These are phyloP conservation scores for Diaporthe humulicola DNA, from an alignment of 2,329 filamentous ascomycete species.

Conservation along the genomic window DNA sequence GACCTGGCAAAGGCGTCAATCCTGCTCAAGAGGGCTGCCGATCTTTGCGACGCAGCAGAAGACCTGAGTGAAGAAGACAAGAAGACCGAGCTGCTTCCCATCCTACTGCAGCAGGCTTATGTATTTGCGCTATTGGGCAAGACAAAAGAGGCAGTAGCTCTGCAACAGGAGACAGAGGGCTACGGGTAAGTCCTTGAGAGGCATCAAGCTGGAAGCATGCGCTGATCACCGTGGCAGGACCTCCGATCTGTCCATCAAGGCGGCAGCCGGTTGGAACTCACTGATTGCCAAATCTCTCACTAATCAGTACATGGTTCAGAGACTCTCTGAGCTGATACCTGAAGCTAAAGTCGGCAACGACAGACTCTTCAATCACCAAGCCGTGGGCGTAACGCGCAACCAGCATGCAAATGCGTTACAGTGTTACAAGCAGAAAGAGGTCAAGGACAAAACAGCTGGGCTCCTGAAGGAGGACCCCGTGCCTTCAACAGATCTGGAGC, in stretches of 20 bases:
- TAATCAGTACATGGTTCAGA: conserved; percentile 79
- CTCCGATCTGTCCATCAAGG: conserved; percentile 74
- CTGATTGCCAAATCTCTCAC: conserved; percentile 56
- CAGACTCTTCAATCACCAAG: conserved; percentile 80
- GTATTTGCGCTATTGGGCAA: conserved; percentile 77
- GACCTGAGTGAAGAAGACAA: conserved; percentile 82
- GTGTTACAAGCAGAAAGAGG: conserved; percentile 76
- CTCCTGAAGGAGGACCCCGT: conserved; percentile 52
- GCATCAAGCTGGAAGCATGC: not conserved
- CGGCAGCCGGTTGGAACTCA: conserved; percentile 76
- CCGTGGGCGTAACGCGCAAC: conserved; percentile 72
- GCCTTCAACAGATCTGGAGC: conserved; percentile 45
- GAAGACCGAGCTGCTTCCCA: conserved; percentile 79
- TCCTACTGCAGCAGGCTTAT: conserved; percentile 82
- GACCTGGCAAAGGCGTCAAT: conserved; percentile 75
- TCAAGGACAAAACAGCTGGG: conserved; percentile 61
- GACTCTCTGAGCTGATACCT: conserved; percentile 68
- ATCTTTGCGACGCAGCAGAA: conserved; percentile 79
- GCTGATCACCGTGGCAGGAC: conserved; percentile 63
- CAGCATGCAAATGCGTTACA: conserved; percentile 74
- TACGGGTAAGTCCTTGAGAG: conserved; percentile 64
- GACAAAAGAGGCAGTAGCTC: conserved; percentile 71
- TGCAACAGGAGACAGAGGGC: conserved; percentile 73
- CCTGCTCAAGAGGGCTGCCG: conserved; percentile 77
- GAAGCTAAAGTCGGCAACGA: conserved; percentile 66